Percentiles rank a stretch among this genome's conserved stretches.
Conservation (phyloP, 2,329 filamentous ascomycete species). For the Madurella fahalii region DNA sequence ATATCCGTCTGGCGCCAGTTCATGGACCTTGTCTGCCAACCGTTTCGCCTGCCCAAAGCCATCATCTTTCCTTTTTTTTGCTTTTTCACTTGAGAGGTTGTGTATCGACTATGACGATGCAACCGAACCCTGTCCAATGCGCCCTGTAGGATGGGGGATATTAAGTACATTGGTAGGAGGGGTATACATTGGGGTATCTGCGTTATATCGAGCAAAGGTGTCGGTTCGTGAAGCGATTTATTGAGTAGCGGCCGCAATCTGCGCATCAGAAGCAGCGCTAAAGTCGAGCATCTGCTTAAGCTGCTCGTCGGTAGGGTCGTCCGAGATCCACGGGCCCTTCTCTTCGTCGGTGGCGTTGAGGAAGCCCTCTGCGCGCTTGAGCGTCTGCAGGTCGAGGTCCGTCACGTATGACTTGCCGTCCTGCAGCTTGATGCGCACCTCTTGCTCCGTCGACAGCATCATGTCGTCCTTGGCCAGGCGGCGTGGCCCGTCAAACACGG, state of each 20-base stretch:
- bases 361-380: conserved; percentile 83
- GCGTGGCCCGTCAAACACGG: conserved; percentile 83
- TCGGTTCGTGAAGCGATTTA: neutral
- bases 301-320: conserved; percentile 63
- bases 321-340: conserved; percentile 77
- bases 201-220: neutral
- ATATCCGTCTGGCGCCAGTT: conserved; percentile 25
- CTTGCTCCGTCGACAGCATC: conserved; percentile 94
- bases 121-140: neutral
- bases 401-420: conserved; percentile 80
- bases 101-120: neutral
- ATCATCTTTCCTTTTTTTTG: conserved; percentile 7
- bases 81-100: neutral
- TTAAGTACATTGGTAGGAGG: neutral
- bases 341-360: conserved; percentile 76
- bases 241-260: conserved; percentile 12
- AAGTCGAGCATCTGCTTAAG: conserved; percentile 57
- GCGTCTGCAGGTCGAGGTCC: conserved; percentile 85
- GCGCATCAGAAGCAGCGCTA: conserved; percentile 31
- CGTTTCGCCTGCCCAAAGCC: neutral
- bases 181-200: neutral
- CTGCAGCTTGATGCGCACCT: conserved; percentile 78
- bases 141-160: neutral
- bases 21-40: conserved; percentile 17
- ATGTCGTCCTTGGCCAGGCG: conserved; percentile 97